Evolutionary conservation across 306 rosid species (phyloP).

Genomic region (Inga laurina): DNA sequence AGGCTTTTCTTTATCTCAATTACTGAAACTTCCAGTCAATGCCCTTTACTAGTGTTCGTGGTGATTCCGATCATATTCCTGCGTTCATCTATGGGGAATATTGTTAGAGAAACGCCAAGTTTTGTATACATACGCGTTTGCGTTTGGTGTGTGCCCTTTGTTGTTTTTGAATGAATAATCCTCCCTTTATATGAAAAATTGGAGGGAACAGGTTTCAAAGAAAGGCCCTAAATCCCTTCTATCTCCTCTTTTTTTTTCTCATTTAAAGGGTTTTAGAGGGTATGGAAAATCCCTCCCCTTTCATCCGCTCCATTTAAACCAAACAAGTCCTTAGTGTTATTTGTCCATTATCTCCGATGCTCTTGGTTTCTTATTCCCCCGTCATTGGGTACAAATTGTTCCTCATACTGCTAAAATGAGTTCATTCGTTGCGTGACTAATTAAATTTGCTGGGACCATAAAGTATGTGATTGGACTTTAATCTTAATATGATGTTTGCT

Average conservation of each 20-base stretch:
- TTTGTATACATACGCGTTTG: neutral
- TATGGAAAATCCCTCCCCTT: no score
- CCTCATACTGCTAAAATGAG: neutral
- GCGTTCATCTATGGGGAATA: neutral
- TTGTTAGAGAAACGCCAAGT: neutral
- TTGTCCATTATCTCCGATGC: neutral
- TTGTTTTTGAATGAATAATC: neutral
- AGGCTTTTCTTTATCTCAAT: neutral
- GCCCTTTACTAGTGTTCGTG: neutral
- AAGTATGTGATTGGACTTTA: no score
- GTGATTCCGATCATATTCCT: neutral
- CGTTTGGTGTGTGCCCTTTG: neutral
- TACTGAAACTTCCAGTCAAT: neutral
- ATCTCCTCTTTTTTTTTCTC: no score
- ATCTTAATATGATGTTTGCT: no score
- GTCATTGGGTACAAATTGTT: conserved; percentile 1
- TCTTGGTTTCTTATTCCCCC: no score
- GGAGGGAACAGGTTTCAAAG: no score
- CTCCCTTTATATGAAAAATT: no score
- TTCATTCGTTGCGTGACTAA: no score
- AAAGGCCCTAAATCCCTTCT: no score
- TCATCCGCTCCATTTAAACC: no score
- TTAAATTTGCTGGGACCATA: no score
- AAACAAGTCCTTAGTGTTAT: neutral
- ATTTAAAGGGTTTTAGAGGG: no score